phyloP scores from a whole-genome alignment of 768 basidiomycete species.

The Pleurotus sapidus region DNA sequence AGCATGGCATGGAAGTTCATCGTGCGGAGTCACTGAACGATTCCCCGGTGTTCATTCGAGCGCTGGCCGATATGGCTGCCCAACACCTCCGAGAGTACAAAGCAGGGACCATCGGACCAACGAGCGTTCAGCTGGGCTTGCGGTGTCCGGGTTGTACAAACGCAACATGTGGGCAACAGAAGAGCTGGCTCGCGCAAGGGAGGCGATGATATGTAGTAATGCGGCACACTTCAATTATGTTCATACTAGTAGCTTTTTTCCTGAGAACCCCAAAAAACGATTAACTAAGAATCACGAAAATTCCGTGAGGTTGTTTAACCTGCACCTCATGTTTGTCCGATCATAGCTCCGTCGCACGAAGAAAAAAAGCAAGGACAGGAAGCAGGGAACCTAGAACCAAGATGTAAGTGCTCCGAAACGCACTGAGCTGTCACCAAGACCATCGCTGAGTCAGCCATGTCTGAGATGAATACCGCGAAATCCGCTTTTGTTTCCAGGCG shows the following conservation, averaged over 20 bases:
- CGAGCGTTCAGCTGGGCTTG: constrained; percentile 77
- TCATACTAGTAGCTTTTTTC: constrained; percentile 1
- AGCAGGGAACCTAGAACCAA: constrained; percentile 6
- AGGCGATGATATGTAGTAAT: constrained; percentile 40
- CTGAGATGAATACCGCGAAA: neutral
- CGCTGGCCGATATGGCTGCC: constrained; percentile 87
- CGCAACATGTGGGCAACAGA: constrained; percentile 81
- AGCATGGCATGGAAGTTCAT: constrained; percentile 90
- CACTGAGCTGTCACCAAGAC: neutral
- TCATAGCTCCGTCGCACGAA: no score
- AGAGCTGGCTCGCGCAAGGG: constrained; percentile 84
- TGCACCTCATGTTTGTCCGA: no score
- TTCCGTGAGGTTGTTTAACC: no score
- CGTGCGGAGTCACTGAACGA: constrained; percentile 92
- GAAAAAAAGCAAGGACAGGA: no score
- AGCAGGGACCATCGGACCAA: constrained; percentile 53
- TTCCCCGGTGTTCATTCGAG: constrained; percentile 93
- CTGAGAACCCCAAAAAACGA: constrained; percentile 5
- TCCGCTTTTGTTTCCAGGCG: constrained; percentile 6
- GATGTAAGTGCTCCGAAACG: neutral
- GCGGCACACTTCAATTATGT: neutral
- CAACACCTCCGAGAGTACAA: constrained; percentile 70
- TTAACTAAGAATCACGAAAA: neutral
- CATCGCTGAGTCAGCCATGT: neutral
- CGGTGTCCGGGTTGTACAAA: constrained; percentile 96